Conservation (phyloP, 1,139 yeast species). For the Geotrichum bryndzae region DNA sequence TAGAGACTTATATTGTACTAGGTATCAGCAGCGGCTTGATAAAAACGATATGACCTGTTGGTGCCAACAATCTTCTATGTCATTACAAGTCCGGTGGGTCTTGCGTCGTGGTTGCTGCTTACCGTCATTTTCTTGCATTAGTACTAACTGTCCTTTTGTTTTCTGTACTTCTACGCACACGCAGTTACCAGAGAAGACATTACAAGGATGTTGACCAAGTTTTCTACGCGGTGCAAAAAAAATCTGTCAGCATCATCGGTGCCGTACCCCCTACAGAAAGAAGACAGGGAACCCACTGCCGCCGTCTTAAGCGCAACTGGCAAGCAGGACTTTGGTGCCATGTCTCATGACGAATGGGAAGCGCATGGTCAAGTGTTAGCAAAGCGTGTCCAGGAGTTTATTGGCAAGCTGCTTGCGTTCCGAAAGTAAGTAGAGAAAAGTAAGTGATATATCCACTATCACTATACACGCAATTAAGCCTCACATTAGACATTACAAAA, state of each 20-base stretch:
- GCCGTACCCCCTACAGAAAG: not conserved
- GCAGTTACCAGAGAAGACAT: conserved; percentile 1
- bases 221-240: conserved; percentile 1
- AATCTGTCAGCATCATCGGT: not conserved
- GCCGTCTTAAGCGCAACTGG: not conserved
- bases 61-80: not conserved
- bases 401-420: conserved; percentile 15
- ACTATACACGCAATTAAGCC: not conserved
- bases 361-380: conserved; percentile 16
- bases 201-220: not conserved
- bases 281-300: not conserved
- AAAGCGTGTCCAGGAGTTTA: conserved; percentile 16
- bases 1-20: not conserved
- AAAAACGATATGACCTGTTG: not conserved
- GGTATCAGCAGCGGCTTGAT: not conserved
- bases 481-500: not conserved
- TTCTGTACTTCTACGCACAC: not conserved
- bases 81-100: not conserved
- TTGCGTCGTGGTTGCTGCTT: not conserved
- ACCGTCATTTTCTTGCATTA: not conserved
- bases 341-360: conserved; percentile 22
- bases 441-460: not conserved
- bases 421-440: conserved; percentile 12
- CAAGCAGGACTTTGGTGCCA: not conserved
- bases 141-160: not conserved